phyloP scores from a whole-genome alignment of 768 basidiomycete genomes.

The Mycena capillaripes region DNA sequence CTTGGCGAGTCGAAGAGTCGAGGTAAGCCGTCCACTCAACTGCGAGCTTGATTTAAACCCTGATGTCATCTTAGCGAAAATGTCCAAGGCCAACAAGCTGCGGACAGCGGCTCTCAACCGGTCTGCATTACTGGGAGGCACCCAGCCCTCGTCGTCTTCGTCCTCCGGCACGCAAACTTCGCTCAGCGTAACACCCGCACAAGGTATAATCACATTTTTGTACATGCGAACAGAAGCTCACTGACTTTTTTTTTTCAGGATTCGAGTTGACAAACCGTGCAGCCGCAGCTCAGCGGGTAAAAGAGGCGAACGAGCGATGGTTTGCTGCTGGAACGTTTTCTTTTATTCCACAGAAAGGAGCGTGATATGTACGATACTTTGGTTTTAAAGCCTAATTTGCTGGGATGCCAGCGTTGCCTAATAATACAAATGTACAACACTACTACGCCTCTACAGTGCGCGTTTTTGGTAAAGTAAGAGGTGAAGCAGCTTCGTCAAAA shows the following conservation, averaged over 20 bases:
- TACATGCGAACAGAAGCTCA: constrained; percentile 30
- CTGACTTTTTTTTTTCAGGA: constrained; percentile 57
- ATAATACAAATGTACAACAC: constrained; percentile 42
- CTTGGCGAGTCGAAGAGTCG: constrained; percentile 91
- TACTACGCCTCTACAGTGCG: constrained; percentile 21
- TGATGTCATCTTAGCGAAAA: constrained; percentile 76
- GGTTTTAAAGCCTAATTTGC: constrained; percentile 10
- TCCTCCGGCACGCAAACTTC: constrained; percentile 88
- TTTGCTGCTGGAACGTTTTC: constrained; percentile 91
- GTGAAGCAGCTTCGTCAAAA: constrained; percentile 19
- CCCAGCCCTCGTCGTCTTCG: constrained; percentile 81
- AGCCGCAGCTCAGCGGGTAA: constrained; percentile 87
- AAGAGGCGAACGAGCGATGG: constrained; percentile 98
- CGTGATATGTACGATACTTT: constrained; percentile 36
- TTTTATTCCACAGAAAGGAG: constrained; percentile 72
- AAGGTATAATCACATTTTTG: constrained; percentile 66
- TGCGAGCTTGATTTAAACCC: not conserved
- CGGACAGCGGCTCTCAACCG: constrained; percentile 88
- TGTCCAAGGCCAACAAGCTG: constrained; percentile 95
- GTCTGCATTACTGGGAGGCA: constrained; percentile 67
- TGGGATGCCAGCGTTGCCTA: constrained; percentile 28
- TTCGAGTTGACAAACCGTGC: constrained; percentile 96
- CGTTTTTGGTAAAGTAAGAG: constrained; percentile 30
- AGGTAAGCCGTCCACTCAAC: constrained; percentile 64
- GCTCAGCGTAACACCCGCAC: constrained; percentile 94